phyloP scores from a whole-genome alignment of 139 green algal species.

The Tetratostichococcus sp. region DNA sequence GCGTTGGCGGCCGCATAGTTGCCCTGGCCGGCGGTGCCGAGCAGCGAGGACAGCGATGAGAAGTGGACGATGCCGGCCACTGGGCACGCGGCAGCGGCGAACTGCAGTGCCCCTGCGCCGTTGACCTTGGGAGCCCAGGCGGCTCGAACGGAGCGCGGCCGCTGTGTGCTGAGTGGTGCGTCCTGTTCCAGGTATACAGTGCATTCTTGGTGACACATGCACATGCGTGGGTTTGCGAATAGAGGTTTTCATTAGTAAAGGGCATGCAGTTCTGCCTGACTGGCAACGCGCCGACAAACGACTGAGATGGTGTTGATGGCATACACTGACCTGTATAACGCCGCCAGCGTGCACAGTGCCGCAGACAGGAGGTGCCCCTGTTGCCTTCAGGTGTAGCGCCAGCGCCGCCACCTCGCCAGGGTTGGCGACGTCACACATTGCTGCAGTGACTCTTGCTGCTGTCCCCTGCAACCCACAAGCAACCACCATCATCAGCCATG shows the following conservation, averaged over 20 bases:
- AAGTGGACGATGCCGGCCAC: constrained; percentile 21
- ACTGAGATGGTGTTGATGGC: too few relatives aligned
- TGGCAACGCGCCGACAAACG: background rate
- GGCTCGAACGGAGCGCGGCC: constrained; percentile 8
- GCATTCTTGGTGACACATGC: too few relatives aligned
- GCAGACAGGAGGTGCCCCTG: background rate
- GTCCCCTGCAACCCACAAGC: background rate
- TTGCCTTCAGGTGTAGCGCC: background rate
- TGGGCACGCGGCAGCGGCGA: background rate
- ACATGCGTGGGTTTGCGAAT: too few relatives aligned
- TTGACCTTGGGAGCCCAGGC: constrained; percentile 27
- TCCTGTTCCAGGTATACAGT: constrained; percentile 43
- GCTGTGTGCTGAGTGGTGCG: constrained; percentile 43
- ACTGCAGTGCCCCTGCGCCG: background rate
- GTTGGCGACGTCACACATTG: background rate
- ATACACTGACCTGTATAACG: constrained; percentile 25
- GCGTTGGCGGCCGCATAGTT: constrained; percentile 75
- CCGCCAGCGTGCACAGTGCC: constrained; percentile 58
- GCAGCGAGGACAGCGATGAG: constrained; percentile 47
- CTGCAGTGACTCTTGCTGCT: background rate
- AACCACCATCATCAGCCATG: too few relatives aligned
- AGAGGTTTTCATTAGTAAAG: too few relatives aligned
- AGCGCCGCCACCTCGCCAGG: background rate
- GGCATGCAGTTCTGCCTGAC: too few relatives aligned
- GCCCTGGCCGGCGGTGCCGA: constrained; percentile 47